Evolutionary conservation across 2,329 filamentous ascomycete species (phyloP), one percentile per base, ranked within the genome.

Genomic region (Lasiodiplodia sp.): DNA sequence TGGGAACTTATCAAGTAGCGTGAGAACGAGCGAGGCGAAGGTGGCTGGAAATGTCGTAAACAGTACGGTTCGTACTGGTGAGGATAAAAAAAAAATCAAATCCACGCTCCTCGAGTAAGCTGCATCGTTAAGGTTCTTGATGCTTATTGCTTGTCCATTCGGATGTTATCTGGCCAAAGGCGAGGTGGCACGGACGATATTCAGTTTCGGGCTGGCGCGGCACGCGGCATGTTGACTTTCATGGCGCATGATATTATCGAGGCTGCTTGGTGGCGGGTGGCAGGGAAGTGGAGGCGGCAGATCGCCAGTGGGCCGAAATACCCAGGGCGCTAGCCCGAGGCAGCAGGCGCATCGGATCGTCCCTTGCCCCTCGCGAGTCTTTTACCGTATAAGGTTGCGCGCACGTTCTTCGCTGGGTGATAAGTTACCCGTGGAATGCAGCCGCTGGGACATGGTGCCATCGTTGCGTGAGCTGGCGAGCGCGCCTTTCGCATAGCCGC

Each of bases 291-390:
- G 38, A 64, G 31, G 60, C 47, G 60, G 60, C 37, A 52, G 60
- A 64, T 64, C 60, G 60, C 60, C 60, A 51, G 51, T 18, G 47
- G 38, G 47, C 25, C 47, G 44, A 52, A 18, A 52, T 38, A 52
- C 11, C 44, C 47, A 64, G 18, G 44, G n/a, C 44, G 60, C 60
- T 64, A 64, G 31, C 60, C 31, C 10, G 31, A 52, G 47, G 31
- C 60, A 64, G 60, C 60, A 64, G 60, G 60, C 60, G 60, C 60
- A 23, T 37, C 60, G 47, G 60, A 64, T 64, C 60, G 47, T 38
- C 60, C 60, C 47, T 38, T 64, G 12, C 28, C n/a, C 31, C 8
- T 52, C 60, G 47, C 47, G 28, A 37, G 28, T 37, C 44, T 38
- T 52, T 52, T 64, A 11, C 60, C 51, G 44, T 31, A 64, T 52